A percentile compares a stretch with the other conserved stretches of the same genome.
These are phyloP conservation scores for Globisporangium solare DNA, from an alignment of 352 stramenopile genomes.

Conservation along the genomic window DNA sequence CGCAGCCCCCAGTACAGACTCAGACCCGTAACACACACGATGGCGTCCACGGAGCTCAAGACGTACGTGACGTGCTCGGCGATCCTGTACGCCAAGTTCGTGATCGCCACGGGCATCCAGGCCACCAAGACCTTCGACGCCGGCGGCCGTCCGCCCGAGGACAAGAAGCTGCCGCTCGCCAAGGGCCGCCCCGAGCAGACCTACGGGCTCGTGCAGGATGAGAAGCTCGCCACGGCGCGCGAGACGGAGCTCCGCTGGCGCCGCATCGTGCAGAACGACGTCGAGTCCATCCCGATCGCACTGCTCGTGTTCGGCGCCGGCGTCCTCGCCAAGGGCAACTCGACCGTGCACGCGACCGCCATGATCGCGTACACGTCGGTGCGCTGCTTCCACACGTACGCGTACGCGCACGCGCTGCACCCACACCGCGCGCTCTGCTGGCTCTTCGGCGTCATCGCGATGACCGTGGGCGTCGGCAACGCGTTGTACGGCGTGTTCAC, in stretches of 20 bases:
- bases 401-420: slow-evolving; percentile 42
- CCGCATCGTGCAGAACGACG: slow-evolving; percentile 41
- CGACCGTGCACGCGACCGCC: slow-evolving; percentile 16
- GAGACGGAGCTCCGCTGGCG: slow-evolving; percentile 32
- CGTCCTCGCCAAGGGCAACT: slow-evolving; percentile 26
- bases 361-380: slow-evolving; percentile 33
- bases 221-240: slow-evolving; percentile 19
- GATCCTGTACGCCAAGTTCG: slow-evolving; percentile 69
- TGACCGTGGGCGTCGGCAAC: slow-evolving; percentile 27
- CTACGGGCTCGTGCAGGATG: slow-evolving; percentile 22
- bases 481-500: slow-evolving; percentile 15
- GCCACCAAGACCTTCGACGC: slow-evolving; percentile 45
- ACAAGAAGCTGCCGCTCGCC: slow-evolving; percentile 35
- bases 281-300: slow-evolving; percentile 40
- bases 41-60: slow-evolving; percentile 33
- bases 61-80: slow-evolving; percentile 46
- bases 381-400: slow-evolving; percentile 35
- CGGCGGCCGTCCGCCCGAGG: slow-evolving; percentile 40
- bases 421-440: slow-evolving; percentile 36
- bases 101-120: slow-evolving; percentile 42
- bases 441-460: slow-evolving; percentile 24
- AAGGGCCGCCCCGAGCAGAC: slow-evolving; percentile 32
- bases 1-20: too few relatives aligned
- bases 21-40: slow-evolving; percentile 14
- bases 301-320: slow-evolving; percentile 29